These are phyloP conservation scores for Colletotrichum cereale DNA, from an alignment of 2,329 filamentous ascomycete species.

Conservation along the genomic window DNA sequence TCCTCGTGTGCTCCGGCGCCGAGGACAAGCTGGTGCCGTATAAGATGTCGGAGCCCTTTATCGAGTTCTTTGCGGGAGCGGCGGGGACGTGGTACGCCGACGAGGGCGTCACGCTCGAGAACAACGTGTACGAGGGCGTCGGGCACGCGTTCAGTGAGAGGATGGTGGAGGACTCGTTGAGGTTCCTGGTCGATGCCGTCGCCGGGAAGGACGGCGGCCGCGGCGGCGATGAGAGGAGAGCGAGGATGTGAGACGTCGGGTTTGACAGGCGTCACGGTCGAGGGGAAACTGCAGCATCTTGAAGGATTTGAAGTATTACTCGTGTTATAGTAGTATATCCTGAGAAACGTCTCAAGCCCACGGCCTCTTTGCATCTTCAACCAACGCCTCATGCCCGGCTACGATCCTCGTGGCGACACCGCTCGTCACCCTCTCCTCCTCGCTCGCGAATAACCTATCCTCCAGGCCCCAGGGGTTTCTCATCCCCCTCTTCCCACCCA, in stretches of 20 bases:
- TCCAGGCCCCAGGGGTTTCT: conserved; percentile 63
- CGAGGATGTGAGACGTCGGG: conserved; percentile 46
- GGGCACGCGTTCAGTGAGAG: conserved; percentile 76
- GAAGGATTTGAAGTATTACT: neutral
- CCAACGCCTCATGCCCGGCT: conserved; percentile 56
- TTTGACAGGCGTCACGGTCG: neutral
- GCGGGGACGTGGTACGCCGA: conserved; percentile 66
- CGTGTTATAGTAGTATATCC: neutral
- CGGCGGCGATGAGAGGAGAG: conserved; percentile 40
- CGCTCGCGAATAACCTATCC: conserved; percentile 59
- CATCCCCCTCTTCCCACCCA: conserved; percentile 61
- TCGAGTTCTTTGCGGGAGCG: conserved; percentile 71
- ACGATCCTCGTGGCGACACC: conserved; percentile 53
- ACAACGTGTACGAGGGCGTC: conserved; percentile 75
- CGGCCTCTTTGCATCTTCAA: conserved; percentile 53
- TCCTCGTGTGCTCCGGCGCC: conserved; percentile 74
- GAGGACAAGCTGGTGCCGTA: conserved; percentile 82
- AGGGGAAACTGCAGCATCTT: too few relatives aligned
- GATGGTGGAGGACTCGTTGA: conserved; percentile 76
- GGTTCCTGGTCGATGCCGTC: conserved; percentile 69
- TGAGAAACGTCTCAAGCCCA: conserved; percentile 49
- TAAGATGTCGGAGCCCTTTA: conserved; percentile 68
- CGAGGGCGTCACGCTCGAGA: conserved; percentile 68
- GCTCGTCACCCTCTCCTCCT: conserved; percentile 51
- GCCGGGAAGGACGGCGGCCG: conserved; percentile 45